Percentiles rank a stretch among this genome's conserved stretches.
These are phyloP conservation scores for Aspergillus eucalypticola DNA, from an alignment of 2,329 filamentous ascomycete species.

Conservation along the genomic window DNA sequence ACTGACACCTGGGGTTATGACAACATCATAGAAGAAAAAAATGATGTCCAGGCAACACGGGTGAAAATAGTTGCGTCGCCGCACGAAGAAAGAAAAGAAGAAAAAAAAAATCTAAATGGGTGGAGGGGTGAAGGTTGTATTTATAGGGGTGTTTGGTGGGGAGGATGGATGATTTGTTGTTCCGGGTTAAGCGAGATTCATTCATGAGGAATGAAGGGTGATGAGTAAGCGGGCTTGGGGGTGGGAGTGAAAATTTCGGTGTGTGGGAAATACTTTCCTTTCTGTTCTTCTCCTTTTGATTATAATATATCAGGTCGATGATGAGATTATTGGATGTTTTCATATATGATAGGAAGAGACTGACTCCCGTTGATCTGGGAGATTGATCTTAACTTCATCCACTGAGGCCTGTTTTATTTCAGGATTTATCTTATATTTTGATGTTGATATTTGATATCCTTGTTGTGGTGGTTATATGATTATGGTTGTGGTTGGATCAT, in stretches of 20 bases:
- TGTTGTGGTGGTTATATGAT: neutral
- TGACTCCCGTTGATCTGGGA: constrained; percentile 40
- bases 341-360: constrained; percentile 52
- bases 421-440: constrained; percentile 5
- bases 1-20: constrained; percentile 67
- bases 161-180: constrained; percentile 7
- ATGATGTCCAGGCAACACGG: constrained; percentile 77
- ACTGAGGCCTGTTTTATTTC: constrained; percentile 38
- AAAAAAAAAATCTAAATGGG: constrained; percentile 40
- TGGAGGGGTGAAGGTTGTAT: constrained; percentile 14
- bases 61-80: constrained; percentile 73
- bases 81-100: constrained; percentile 70
- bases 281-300: constrained; percentile 17
- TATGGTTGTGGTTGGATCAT: neutral
- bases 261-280: constrained; percentile 4
- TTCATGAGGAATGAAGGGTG: no score
- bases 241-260: neutral
- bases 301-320: constrained; percentile 36
- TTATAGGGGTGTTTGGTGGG: constrained; percentile 26
- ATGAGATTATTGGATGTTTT: constrained; percentile 44
- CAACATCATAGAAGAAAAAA: constrained; percentile 49
- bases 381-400: constrained; percentile 45
- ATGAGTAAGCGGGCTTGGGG: constrained; percentile 8
- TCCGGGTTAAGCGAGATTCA: constrained; percentile 10
- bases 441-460: constrained; percentile 5